Evolutionary conservation across 768 basidiomycete genomes (phyloP).

Genomic region (Candolleomyces eurysporus): DNA sequence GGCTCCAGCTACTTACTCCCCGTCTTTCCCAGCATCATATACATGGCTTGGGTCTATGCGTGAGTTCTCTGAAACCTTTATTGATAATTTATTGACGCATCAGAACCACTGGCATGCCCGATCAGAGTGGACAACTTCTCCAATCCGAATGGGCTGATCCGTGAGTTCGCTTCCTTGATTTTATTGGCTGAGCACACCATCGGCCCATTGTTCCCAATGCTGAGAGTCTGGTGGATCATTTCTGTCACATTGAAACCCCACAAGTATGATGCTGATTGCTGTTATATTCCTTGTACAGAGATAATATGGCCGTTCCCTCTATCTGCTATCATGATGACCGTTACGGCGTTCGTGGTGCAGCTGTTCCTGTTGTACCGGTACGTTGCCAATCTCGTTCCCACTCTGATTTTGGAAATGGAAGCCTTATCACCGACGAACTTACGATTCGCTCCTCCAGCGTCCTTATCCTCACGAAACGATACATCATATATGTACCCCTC

Average conservation of each 20-base stretch:
- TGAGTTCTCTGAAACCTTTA: not conserved
- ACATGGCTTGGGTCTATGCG: conserved; percentile 10
- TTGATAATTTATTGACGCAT: not conserved
- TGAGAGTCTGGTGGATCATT: not conserved
- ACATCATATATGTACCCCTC: not conserved
- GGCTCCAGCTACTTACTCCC: too few relatives aligned
- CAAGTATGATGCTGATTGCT: not conserved
- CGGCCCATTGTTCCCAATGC: too few relatives aligned
- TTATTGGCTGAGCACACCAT: not conserved
- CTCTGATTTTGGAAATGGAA: not conserved
- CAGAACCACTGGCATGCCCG: not conserved
- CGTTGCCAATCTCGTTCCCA: not conserved
- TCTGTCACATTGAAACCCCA: not conserved
- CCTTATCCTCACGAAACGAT: not conserved
- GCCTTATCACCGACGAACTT: not conserved
- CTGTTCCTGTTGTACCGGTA: conserved; percentile 6
- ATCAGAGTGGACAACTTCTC: conserved; percentile 1
- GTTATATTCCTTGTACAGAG: not conserved
- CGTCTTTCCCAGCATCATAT: not conserved
- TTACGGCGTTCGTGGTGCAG: conserved; percentile 2
- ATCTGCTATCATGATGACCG: conserved; percentile 5
- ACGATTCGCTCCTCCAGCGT: not conserved
- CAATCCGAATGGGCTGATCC: not conserved
- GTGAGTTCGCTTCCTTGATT: not conserved
- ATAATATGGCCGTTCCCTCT: conserved; percentile 8